A percentile compares a stretch with the other conserved stretches of the same genome.
Evolutionary conservation across 1,139 yeast species (phyloP).

Genomic region (Blastobotrys serpentis): DNA sequence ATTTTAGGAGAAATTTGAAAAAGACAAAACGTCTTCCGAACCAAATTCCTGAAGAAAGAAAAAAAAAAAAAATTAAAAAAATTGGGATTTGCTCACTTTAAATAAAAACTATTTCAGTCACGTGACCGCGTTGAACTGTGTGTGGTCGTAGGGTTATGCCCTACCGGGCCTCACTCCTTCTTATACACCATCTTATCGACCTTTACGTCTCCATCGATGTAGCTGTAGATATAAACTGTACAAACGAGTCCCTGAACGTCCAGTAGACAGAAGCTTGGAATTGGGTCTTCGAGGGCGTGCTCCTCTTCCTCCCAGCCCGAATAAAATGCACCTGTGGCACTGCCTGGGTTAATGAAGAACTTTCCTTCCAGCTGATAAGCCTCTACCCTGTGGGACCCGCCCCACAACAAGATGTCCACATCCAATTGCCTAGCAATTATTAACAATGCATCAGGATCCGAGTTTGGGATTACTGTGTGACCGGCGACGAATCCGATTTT

Average conservation of each 20-base stretch:
- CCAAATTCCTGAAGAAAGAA: conserved; percentile 11
- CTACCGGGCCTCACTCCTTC: conserved; percentile 39
- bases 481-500: conserved; percentile 87
- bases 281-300: conserved; percentile 35
- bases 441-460: conserved; percentile 81
- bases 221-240: conserved; percentile 81
- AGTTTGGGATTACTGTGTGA: conserved; percentile 75
- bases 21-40: conserved; percentile 4
- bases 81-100: conserved; percentile 9
- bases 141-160: conserved; percentile 6
- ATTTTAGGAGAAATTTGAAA: conserved; percentile 33
- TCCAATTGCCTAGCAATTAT: conserved; percentile 87
- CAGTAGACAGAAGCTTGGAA: conserved; percentile 87
- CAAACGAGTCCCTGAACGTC: conserved; percentile 79
- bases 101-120: conserved; percentile 7
- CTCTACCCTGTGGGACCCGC: conserved; percentile 92
- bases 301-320: conserved; percentile 48
- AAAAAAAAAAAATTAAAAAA: conserved; percentile 16
- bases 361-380: conserved; percentile 91
- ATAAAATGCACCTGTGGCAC: conserved; percentile 87
- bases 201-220: conserved; percentile 77
- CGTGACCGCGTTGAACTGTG: conserved; percentile 11
- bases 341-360: conserved; percentile 92
- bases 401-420: conserved; percentile 91
- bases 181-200: conserved; percentile 86